Conservation (phyloP, 2,329 filamentous ascomycete genomes). For the Conoideocrella luteorostrata region DNA sequence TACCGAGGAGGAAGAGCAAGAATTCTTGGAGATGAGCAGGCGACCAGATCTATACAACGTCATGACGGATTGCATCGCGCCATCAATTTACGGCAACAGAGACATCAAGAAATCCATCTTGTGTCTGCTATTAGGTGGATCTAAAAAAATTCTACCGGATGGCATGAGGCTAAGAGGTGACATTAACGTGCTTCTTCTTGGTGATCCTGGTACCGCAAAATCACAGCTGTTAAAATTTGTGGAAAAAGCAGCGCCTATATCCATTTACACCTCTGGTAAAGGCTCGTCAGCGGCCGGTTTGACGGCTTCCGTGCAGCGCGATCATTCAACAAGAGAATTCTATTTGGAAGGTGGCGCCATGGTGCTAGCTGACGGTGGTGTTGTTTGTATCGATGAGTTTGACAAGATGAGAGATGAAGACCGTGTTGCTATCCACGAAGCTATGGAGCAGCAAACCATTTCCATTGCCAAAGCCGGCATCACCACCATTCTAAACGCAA, state of each 20-base stretch:
- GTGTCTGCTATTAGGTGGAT: slow-evolving; percentile 86
- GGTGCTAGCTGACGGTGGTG: slow-evolving; percentile 93
- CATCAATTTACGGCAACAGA: slow-evolving; percentile 91
- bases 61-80: slow-evolving; percentile 88
- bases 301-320: slow-evolving; percentile 92
- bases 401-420: slow-evolving; percentile 99
- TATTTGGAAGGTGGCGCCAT: slow-evolving; percentile 97
- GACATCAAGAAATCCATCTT: slow-evolving; percentile 98
- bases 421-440: slow-evolving; percentile 95
- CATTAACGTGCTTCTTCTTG: slow-evolving; percentile 93
- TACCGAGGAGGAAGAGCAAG: slow-evolving; percentile 93
- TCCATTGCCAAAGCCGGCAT: slow-evolving; percentile 98
- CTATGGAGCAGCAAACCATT: slow-evolving; percentile 99
- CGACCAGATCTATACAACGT: slow-evolving; percentile 86
- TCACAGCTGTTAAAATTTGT: slow-evolving; percentile 97
- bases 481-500: slow-evolving; percentile 92
- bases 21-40: slow-evolving; percentile 86
- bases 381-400: slow-evolving; percentile 98
- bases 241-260: slow-evolving; percentile 90
- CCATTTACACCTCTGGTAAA: slow-evolving; percentile 98
- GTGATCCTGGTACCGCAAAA: slow-evolving; percentile 96
- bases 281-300: slow-evolving; percentile 96
- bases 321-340: slow-evolving; percentile 87
- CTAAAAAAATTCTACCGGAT: slow-evolving; percentile 95
- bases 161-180: slow-evolving; percentile 97